phyloP scores from a whole-genome alignment of 176 grass and related monocot species.

The barley (Hordeum vulgare) region MorexV3_pseudomolecules_assembly NC_058518.1:476636821-476637320 shows the following conservation, averaged over 20 bases:
- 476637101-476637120: no score
- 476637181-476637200: no score
- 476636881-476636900: not conserved
- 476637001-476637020: not conserved
- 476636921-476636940: not conserved
- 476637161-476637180: not conserved
- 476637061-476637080: no score
- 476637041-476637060: no score
- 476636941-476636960: not conserved
- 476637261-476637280: no score
- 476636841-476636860: not conserved
- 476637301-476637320: not conserved
- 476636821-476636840: not conserved
- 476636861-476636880: not conserved
- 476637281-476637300: not conserved
- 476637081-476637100: no score
- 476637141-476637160: fast-evolving
- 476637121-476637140: no score
- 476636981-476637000: no score
- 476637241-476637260: no score
- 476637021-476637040: not conserved
- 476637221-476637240: no score
- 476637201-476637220: no score
- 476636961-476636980: not conserved
- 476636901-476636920: not conserved